phyloP scores from a whole-genome alignment of 2,329 filamentous ascomycete genomes.

The Apiospora rasikravindrae region DNA sequence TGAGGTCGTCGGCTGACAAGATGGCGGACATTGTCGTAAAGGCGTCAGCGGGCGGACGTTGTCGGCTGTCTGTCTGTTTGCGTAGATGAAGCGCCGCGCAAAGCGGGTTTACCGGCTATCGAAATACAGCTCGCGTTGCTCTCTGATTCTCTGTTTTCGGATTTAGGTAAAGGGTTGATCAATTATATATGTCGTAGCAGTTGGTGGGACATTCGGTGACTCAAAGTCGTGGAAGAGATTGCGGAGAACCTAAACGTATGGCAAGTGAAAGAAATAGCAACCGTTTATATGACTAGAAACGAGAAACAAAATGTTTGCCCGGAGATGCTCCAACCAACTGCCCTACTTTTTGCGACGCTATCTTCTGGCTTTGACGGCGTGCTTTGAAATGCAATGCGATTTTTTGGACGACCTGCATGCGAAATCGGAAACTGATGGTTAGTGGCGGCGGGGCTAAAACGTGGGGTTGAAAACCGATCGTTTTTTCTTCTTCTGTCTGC shows the following conservation, averaged over 20 bases:
- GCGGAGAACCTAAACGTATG: not conserved
- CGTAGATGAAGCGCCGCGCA: not conserved
- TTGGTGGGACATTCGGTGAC: not conserved
- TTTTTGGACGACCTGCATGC: slow-evolving; percentile 23
- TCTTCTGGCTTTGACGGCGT: slow-evolving; percentile 11
- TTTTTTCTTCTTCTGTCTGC: not conserved
- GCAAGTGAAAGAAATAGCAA: not conserved
- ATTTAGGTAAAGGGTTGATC: not conserved
- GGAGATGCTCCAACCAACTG: not conserved
- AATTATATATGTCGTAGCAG: not conserved
- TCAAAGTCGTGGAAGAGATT: not conserved
- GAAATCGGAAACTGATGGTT: slow-evolving; percentile 21
- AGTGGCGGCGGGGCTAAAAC: slow-evolving; percentile 19
- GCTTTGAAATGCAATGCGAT: slow-evolving; percentile 26
- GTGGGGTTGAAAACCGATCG: slow-evolving; percentile 5
- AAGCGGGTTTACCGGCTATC: not conserved
- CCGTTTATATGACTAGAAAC: not conserved
- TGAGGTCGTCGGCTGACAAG: slow-evolving; percentile 93
- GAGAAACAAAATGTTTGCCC: not conserved
- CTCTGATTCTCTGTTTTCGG: not conserved
- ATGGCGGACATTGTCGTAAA: slow-evolving; percentile 84
- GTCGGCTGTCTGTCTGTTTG: not conserved
- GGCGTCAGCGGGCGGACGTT: not conserved
- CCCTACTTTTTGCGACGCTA: slow-evolving; percentile 1
- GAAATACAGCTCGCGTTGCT: not conserved